phyloP scores from a whole-genome alignment of 1,139 yeast species.

The Torulaspora globosa region DNA sequence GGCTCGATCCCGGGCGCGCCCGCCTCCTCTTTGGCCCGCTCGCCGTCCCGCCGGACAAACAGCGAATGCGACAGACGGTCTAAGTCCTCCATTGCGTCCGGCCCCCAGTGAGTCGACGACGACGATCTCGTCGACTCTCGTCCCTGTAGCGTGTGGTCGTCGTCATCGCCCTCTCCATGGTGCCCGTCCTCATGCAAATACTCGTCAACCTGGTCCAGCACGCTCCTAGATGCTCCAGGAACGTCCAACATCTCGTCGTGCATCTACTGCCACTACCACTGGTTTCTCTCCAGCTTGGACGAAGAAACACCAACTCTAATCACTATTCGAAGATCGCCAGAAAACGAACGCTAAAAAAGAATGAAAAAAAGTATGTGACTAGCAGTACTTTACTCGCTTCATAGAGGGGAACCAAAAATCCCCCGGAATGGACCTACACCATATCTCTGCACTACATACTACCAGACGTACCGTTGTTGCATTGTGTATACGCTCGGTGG shows the following conservation, averaged over 20 bases:
- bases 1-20: no score
- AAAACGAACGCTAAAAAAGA: no score
- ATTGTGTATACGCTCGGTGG: no score
- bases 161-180: slow-evolving; percentile 10
- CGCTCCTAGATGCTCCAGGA: slow-evolving; percentile 25
- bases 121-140: not conserved
- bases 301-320: no score
- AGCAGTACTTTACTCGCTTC: no score
- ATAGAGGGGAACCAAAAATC: no score
- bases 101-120: slow-evolving; percentile 4
- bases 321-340: no score
- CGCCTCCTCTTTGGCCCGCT: not conserved
- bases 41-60: slow-evolving; percentile 1
- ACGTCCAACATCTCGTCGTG: slow-evolving; percentile 17
- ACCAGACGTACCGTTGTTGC: no score
- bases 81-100: slow-evolving; percentile 16
- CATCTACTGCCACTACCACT: not conserved
- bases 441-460: no score
- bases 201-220: slow-evolving; percentile 36
- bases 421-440: no score
- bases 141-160: slow-evolving; percentile 5
- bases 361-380: no score
- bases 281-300: no score
- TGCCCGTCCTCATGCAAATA: slow-evolving; percentile 23
- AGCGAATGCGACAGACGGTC: slow-evolving; percentile 19